Percentiles rank a stretch among this genome's conserved stretches.
These are phyloP conservation scores for Chloranthus sessilifolius DNA, from an alignment of 164 flowering plant genomes.

Conservation along the genomic window DNA sequence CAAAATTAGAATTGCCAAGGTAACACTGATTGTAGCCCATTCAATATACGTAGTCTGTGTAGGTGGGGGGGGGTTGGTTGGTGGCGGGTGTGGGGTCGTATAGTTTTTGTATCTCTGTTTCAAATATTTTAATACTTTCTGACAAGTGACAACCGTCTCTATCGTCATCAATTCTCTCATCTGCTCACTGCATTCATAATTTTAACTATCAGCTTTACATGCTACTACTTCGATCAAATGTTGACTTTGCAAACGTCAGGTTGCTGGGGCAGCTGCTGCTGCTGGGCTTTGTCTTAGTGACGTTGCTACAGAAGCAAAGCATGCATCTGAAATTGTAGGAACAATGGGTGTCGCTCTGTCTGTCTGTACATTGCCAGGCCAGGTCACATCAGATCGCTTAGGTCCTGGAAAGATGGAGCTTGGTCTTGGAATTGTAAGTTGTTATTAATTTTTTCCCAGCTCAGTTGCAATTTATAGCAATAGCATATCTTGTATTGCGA, in stretches of 20 bases:
- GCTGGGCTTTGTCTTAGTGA: slow-evolving; percentile 80
- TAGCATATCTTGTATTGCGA: no score
- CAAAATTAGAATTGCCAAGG: no score
- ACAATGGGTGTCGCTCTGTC: slow-evolving; percentile 98
- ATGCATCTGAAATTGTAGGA: slow-evolving; percentile 85
- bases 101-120: no score
- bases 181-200: no score
- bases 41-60: no score
- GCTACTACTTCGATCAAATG: neutral
- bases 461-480: slow-evolving; percentile 5
- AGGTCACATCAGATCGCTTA: slow-evolving; percentile 72
- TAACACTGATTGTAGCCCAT: no score
- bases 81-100: no score
- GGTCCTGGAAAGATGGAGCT: slow-evolving; percentile 97
- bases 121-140: no score
- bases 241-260: slow-evolving; percentile 22
- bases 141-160: no score
- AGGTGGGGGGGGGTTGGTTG: no score
- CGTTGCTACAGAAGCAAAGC: slow-evolving; percentile 85
- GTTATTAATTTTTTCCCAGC: neutral
- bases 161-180: no score
- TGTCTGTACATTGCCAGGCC: slow-evolving; percentile 89
- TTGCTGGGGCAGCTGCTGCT: slow-evolving; percentile 95
- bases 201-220: no score
- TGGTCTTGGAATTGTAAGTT: slow-evolving; percentile 94